Evolutionary conservation across 306 rosid species (phyloP).

Genomic region (Pterocarpus macrocarpus): DNA sequence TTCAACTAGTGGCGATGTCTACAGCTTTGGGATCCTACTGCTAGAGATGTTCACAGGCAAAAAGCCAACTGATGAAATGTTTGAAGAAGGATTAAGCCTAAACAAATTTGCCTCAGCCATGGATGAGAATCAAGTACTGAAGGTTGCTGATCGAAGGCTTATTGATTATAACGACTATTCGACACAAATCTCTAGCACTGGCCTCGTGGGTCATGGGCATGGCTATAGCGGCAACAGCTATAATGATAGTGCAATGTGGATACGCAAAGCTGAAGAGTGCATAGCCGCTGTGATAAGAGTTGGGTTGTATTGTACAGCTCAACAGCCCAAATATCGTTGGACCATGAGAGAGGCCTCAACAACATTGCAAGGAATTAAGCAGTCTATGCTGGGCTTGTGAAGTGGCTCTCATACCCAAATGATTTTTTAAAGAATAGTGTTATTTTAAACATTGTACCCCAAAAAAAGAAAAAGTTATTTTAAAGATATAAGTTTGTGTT

Average conservation of each 20-base stretch:
- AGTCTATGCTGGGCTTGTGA: slow-evolving; percentile 10
- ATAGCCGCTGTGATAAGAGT: slow-evolving; percentile 38
- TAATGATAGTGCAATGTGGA: neutral
- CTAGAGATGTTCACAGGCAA: slow-evolving; percentile 53
- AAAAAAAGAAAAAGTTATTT: no score
- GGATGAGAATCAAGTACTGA: slow-evolving; percentile 40
- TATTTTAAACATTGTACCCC: no score
- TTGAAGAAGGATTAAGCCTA: slow-evolving; percentile 54
- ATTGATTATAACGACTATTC: slow-evolving; percentile 24
- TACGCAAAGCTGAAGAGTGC: slow-evolving; percentile 37
- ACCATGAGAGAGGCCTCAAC: slow-evolving; percentile 47
- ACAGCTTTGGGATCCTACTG: slow-evolving; percentile 55
- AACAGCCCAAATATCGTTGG: slow-evolving; percentile 49
- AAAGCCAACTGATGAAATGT: slow-evolving; percentile 58
- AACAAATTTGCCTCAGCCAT: slow-evolving; percentile 34
- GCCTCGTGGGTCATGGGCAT: neutral
- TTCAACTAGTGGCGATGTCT: slow-evolving; percentile 57
- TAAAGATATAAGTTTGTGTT: no score
- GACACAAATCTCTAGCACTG: slow-evolving; percentile 18
- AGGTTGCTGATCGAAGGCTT: slow-evolving; percentile 44
- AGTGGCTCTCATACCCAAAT: neutral
- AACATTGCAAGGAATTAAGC: slow-evolving; percentile 41
- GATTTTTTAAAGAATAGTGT: no score
- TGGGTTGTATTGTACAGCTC: slow-evolving; percentile 46
- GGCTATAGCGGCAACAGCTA: neutral